phyloP scores from a whole-genome alignment of 2,329 filamentous ascomycete species.

The Fusarium gaditjirri region DNA sequence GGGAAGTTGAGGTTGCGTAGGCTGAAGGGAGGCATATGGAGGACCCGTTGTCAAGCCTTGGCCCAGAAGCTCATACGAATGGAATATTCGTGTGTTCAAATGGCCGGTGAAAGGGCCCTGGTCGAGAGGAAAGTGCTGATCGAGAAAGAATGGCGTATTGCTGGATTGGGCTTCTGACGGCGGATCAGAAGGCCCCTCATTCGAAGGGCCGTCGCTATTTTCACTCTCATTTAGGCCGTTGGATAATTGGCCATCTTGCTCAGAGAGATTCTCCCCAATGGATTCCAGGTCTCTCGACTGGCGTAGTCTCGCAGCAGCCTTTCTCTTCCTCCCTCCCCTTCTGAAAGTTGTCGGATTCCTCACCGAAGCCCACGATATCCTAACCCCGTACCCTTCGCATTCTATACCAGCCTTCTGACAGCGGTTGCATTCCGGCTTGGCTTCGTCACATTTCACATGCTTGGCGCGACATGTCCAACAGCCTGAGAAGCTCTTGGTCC shows the following conservation, averaged over 20 bases:
- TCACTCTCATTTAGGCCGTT: background rate
- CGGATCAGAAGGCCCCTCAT: background rate
- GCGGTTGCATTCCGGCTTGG: constrained; percentile 33
- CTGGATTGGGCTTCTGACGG: background rate
- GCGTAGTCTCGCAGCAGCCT: background rate
- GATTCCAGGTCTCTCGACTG: background rate
- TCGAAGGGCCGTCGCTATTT: fast-evolving
- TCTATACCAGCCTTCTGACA: constrained; percentile 31
- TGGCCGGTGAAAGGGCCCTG: constrained; percentile 14
- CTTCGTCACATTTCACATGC: constrained; percentile 41
- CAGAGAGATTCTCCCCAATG: background rate
- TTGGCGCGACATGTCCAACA: constrained; percentile 44
- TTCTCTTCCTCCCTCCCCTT: constrained; percentile 6
- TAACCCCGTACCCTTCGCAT: constrained; percentile 40
- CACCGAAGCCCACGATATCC: constrained; percentile 42
- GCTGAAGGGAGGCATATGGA: background rate
- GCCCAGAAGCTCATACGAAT: constrained; percentile 34
- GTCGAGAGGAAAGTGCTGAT: background rate
- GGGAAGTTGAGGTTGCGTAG: background rate
- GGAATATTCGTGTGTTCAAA: constrained; percentile 28
- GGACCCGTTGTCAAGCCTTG: constrained; percentile 24
- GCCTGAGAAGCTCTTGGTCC: constrained; percentile 43
- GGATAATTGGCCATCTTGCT: background rate
- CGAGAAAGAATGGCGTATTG: background rate
- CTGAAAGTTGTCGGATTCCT: constrained; percentile 38